phyloP scores from a whole-genome alignment of 75 land plant genomes.

The Cunninghamia lanceolata region DNA sequence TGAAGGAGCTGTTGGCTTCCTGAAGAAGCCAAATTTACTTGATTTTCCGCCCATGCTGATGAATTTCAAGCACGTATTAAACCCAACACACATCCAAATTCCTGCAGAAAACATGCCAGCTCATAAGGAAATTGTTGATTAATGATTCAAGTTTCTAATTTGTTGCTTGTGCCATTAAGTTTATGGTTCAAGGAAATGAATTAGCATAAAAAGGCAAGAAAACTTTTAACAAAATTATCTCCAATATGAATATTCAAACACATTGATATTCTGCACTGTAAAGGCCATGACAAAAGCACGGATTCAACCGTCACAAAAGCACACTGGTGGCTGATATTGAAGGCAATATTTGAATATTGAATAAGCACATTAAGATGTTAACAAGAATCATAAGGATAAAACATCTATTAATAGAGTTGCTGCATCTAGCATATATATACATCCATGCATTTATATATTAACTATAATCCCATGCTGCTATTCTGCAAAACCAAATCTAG shows the following conservation, averaged over 20 bases:
- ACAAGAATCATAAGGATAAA: not conserved
- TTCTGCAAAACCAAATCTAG: not conserved
- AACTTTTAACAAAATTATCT: not conserved
- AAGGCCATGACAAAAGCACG: not conserved
- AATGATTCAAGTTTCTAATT: not conserved
- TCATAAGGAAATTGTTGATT: not conserved
- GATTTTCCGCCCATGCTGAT: conserved; percentile 10
- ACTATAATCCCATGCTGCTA: not conserved
- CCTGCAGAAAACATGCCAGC: not conserved
- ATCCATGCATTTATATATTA: too few species aligned
- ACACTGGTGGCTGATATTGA: not conserved
- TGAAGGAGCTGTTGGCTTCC: conserved; percentile 11
- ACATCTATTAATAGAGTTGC: not conserved
- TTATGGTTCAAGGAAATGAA: not conserved
- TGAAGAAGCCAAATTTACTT: conserved; percentile 4
- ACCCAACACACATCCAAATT: not conserved
- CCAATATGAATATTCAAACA: not conserved
- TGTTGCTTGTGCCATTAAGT: not conserved
- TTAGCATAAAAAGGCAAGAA: not conserved
- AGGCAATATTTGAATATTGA: not conserved
- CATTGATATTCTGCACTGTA: not conserved
- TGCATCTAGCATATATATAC: not conserved
- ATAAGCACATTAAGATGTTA: not conserved
- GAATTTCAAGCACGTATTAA: not conserved
- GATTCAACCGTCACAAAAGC: not conserved